Conservation (phyloP, 495 filamentous ascomycete species). For the Penicillium coffeae region DNA sequence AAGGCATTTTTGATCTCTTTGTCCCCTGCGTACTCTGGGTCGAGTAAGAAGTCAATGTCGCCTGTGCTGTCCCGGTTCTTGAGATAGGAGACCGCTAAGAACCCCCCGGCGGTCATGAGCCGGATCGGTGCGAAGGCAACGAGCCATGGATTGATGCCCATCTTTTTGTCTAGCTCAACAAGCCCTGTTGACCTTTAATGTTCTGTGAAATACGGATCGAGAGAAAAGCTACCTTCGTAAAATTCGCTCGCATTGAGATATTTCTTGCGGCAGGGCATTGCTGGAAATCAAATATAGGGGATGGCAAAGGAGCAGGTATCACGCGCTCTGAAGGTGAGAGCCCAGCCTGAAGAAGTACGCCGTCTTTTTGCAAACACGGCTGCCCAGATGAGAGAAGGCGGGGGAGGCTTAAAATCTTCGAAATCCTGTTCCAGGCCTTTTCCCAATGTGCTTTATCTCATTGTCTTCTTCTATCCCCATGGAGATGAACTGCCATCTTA, state of each 20-base stretch:
- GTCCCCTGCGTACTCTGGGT: conserved; percentile 24
- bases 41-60: conserved; percentile 30
- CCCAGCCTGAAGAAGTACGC: no score
- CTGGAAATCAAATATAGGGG: background rate
- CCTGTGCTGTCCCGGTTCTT: conserved; percentile 27
- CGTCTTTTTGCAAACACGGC: background rate
- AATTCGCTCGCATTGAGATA: background rate
- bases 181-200: conserved; percentile 15
- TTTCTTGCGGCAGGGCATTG: background rate
- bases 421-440: background rate
- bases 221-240: background rate
- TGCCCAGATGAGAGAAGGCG: background rate
- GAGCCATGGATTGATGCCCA: conserved; percentile 24
- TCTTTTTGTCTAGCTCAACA: conserved; percentile 21
- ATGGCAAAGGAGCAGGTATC: background rate
- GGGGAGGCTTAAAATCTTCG: background rate
- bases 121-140: conserved; percentile 31
- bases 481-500: no score
- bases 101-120: conserved; percentile 27
- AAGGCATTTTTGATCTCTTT: conserved; percentile 23
- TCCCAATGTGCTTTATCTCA: background rate
- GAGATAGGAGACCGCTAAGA: conserved; percentile 21
- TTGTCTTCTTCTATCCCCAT: no score
- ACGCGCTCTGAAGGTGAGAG: no score
- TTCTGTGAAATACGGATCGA: background rate